Conservation (phyloP, 2,329 filamentous ascomycete species). For the Epichloe amarillans region DNA sequence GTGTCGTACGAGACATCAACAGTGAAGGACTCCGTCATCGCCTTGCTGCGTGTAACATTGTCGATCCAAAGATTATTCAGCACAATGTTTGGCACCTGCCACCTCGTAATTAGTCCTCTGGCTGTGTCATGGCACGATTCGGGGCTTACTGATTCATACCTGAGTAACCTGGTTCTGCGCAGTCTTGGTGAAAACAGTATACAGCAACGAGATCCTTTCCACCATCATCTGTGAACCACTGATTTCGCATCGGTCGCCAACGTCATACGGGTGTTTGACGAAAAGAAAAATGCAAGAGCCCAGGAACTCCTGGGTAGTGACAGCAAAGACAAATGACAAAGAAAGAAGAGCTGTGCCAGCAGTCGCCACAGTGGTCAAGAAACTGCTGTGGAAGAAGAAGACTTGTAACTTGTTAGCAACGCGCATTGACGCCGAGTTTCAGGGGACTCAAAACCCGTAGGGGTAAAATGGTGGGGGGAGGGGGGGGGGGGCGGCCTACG, state of each 20-base stretch:
- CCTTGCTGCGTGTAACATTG: constrained; percentile 79
- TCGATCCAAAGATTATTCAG: constrained; percentile 92
- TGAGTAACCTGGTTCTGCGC: constrained; percentile 65
- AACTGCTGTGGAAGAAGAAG: constrained; percentile 77
- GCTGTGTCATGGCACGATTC: background rate
- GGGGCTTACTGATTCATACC: constrained; percentile 14
- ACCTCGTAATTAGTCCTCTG: constrained; percentile 18
- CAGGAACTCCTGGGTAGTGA: constrained; percentile 87
- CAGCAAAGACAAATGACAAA: constrained; percentile 91
- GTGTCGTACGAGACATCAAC: constrained; percentile 79
- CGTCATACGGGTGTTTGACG: constrained; percentile 95
- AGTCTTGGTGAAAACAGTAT: constrained; percentile 79
- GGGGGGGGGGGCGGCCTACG: no score
- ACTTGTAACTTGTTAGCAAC: constrained; percentile 30
- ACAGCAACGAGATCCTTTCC: constrained; percentile 87
- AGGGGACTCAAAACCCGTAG: no score
- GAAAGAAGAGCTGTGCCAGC: constrained; percentile 87
- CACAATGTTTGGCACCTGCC: constrained; percentile 75
- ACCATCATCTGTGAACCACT: constrained; percentile 58
- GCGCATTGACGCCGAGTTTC: background rate
- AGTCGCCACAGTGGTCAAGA: constrained; percentile 74
- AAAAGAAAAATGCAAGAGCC: constrained; percentile 98
- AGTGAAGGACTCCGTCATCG: constrained; percentile 76
- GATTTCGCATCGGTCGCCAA: constrained; percentile 87
- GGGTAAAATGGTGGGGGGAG: no score